phyloP scores from a whole-genome alignment of 441 rosid species.

The Bruguiera hainesii region DNA sequence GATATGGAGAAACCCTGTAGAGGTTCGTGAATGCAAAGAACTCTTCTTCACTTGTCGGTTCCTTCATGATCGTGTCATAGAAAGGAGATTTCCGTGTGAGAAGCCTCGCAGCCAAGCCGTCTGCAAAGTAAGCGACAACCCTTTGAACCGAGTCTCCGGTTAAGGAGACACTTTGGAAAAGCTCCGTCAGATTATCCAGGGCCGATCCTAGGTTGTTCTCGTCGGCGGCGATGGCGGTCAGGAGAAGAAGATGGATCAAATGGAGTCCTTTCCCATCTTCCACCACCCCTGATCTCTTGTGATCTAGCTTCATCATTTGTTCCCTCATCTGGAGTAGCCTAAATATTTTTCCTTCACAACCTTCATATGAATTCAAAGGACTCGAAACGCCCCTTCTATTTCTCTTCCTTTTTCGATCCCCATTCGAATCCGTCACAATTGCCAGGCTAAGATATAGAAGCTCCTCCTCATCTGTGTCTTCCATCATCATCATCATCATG shows the following conservation, averaged over 20 bases:
- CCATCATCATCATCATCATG: slow-evolving; percentile 26
- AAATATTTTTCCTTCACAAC: slow-evolving; percentile 38
- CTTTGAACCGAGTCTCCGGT: slow-evolving; percentile 59
- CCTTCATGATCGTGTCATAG: slow-evolving; percentile 51
- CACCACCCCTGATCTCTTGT: slow-evolving; percentile 22
- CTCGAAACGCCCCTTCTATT: slow-evolving; percentile 21
- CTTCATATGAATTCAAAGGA: slow-evolving; percentile 20
- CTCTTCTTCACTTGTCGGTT: slow-evolving; percentile 45
- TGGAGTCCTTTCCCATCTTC: slow-evolving; percentile 46
- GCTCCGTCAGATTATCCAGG: slow-evolving; percentile 36
- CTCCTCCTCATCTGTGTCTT: slow-evolving; percentile 31
- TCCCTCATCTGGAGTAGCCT: slow-evolving; percentile 53
- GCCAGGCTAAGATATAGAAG: slow-evolving; percentile 46
- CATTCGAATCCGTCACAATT: slow-evolving; percentile 26
- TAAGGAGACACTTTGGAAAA: slow-evolving; percentile 41
- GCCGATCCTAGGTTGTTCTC: slow-evolving; percentile 32
- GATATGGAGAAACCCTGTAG: slow-evolving; percentile 55
- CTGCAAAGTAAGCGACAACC: slow-evolving; percentile 55
- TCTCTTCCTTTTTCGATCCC: slow-evolving; percentile 27
- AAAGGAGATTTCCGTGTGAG: slow-evolving; percentile 54
- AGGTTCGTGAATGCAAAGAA: slow-evolving; percentile 54
- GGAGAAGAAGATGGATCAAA: slow-evolving; percentile 55
- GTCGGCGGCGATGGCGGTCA: slow-evolving; percentile 48
- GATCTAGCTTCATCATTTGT: slow-evolving; percentile 40
- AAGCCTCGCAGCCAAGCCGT: slow-evolving; percentile 53